These are phyloP conservation scores for Cercospora nicotianae DNA, from an alignment of 2,329 filamentous ascomycete genomes.

Conservation along the genomic window DNA sequence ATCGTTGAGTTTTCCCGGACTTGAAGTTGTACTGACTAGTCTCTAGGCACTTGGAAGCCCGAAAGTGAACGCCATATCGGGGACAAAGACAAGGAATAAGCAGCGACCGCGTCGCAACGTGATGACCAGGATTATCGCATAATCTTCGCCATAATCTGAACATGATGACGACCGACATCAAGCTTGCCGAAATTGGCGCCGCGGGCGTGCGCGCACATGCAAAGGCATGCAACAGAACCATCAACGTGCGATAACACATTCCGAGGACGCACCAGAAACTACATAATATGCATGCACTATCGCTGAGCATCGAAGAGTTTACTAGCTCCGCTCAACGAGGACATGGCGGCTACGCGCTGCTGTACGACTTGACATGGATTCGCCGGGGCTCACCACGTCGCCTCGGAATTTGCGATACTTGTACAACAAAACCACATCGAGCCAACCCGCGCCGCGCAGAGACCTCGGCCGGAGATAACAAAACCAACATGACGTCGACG, in stretches of 20 bases:
- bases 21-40: constrained; percentile 14
- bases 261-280: neutral
- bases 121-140: constrained; percentile 10
- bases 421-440: neutral
- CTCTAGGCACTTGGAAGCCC: constrained; percentile 71
- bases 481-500: neutral
- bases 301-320: neutral
- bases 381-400: neutral
- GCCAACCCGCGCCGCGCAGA: neutral
- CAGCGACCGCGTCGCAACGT: constrained; percentile 1
- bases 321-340: neutral
- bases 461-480: neutral
- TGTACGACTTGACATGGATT: neutral
- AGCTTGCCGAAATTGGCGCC: constrained; percentile 6
- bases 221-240: neutral
- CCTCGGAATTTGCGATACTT: neutral
- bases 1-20: neutral
- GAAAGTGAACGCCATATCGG: constrained; percentile 71
- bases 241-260: constrained; percentile 5
- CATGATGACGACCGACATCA: neutral
- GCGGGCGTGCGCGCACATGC: constrained; percentile 2
- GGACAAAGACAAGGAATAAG: constrained; percentile 27
- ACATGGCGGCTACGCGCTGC: neutral
- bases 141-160: constrained; percentile 8
- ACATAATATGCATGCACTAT: neutral